These are phyloP conservation scores for Hanseniaspora taiwanica DNA, from an alignment of 805 yeast species.

Conservation along the genomic window DNA sequence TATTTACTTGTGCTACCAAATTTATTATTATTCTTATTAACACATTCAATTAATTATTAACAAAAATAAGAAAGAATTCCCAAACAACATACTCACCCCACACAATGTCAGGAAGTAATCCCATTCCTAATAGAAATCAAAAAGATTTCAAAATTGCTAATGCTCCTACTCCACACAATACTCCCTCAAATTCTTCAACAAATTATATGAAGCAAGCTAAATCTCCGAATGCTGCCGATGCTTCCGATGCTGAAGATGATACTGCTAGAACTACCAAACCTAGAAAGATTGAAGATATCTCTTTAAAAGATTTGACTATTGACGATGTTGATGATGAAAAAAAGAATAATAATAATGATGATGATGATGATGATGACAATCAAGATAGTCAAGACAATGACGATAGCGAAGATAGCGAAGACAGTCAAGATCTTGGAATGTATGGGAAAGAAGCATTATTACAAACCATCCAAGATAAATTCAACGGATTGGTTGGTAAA, in stretches of 20 bases:
- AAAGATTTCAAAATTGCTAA: conserved; percentile 59
- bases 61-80: background rate
- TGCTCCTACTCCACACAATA: conserved; percentile 98
- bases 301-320: no score
- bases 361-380: conserved; percentile 3
- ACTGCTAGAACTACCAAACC: conserved; percentile 4
- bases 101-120: conserved; percentile 4
- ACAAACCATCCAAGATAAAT: conserved; percentile 80
- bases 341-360: conserved; percentile 63
- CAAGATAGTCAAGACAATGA: background rate
- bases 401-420: conserved; percentile 1
- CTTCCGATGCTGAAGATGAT: background rate
- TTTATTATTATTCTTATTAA: background rate
- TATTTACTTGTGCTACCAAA: no score
- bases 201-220: conserved; percentile 44
- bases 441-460: conserved; percentile 34
- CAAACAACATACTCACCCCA: background rate
- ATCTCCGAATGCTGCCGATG: conserved; percentile 15
- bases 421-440: no score
- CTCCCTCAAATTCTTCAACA: conserved; percentile 78
- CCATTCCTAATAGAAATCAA: conserved; percentile 58
- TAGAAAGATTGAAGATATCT: no score
- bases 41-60: background rate
- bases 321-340: conserved; percentile 29
- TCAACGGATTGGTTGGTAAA: conserved; percentile 72